phyloP scores from a whole-genome alignment of 139 green algal species.

The Ettlia oleoabundans region DNA sequence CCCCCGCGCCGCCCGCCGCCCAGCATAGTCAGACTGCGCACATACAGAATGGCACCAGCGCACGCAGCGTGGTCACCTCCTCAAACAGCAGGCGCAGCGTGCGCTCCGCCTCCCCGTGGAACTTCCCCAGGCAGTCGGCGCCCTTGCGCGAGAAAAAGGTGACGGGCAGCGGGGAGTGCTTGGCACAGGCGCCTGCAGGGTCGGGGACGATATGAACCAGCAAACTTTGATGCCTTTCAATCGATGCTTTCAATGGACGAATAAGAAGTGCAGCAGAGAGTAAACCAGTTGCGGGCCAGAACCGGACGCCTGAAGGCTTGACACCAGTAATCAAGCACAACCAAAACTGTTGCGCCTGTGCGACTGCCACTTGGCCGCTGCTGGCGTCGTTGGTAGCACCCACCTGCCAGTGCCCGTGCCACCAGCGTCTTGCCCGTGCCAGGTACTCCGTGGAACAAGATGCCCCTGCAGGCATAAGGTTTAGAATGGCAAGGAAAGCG shows the following conservation, averaged over 20 bases:
- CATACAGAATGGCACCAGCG: neutral
- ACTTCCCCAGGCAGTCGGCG: conserved; percentile 93
- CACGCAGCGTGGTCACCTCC: conserved; percentile 56
- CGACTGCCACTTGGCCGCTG: too few relatives aligned
- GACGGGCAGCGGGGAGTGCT: conserved; percentile 55
- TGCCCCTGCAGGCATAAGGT: conserved; percentile 56
- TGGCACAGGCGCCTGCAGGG: conserved; percentile 66
- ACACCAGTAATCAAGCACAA: too few relatives aligned
- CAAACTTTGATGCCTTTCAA: too few relatives aligned
- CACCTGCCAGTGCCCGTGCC: conserved; percentile 64
- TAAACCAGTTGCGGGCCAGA: too few relatives aligned
- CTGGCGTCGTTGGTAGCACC: too few relatives aligned
- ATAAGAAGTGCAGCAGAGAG: too few relatives aligned
- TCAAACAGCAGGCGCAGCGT: conserved; percentile 87
- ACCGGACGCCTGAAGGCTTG: too few relatives aligned
- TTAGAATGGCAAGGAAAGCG: too few relatives aligned
- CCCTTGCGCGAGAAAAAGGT: conserved; percentile 86
- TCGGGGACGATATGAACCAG: too few relatives aligned
- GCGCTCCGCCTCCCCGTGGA: conserved; percentile 86
- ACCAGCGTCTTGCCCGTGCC: conserved; percentile 81
- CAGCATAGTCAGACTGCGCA: neutral
- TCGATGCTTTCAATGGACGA: too few relatives aligned
- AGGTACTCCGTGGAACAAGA: conserved; percentile 72
- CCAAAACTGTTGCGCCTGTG: too few relatives aligned
- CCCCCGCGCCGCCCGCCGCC: too few relatives aligned